Conservation (phyloP, 371 early-diverging fungal genomes). For the Mucor indicus region DNA sequence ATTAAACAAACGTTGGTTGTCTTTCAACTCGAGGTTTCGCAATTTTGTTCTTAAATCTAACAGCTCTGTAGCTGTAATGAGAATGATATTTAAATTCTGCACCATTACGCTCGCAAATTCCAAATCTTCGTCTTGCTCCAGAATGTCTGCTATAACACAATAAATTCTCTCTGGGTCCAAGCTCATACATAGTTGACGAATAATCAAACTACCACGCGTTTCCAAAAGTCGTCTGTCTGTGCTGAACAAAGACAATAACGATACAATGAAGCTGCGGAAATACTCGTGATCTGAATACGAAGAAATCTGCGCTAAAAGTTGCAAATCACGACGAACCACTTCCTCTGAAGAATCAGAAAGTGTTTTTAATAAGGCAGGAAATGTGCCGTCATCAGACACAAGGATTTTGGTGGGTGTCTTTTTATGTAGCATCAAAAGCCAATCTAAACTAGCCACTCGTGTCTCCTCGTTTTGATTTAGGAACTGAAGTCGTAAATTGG, state of each 20-base stretch:
- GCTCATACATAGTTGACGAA: conserved; percentile 84
- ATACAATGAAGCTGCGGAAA: conserved; percentile 75
- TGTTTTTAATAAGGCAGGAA: conserved; percentile 79
- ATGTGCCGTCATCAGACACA: conserved; percentile 75
- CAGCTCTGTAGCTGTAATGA: conserved; percentile 89
- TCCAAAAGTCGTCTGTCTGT: conserved; percentile 84
- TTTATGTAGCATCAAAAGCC: conserved; percentile 89
- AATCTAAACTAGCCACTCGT: conserved; percentile 82
- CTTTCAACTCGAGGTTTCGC: conserved; percentile 64
- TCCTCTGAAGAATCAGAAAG: conserved; percentile 89
- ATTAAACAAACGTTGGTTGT: conserved; percentile 71
- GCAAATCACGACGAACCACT: conserved; percentile 83
- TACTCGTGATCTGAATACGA: conserved; percentile 77
- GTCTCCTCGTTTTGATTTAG: conserved; percentile 85
- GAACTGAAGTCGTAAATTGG: conserved; percentile 72
- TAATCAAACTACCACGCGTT: conserved; percentile 80
- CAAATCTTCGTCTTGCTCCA: conserved; percentile 80
- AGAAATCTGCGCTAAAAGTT: conserved; percentile 89
- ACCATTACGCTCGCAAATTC: conserved; percentile 92
- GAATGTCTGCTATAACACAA: conserved; percentile 73
- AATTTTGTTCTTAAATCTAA: conserved; percentile 70
- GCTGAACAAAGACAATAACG: conserved; percentile 79
- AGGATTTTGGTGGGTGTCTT: conserved; percentile 78
- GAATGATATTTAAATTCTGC: conserved; percentile 86
- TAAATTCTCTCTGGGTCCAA: conserved; percentile 86